Evolutionary conservation across 495 filamentous ascomycete species (phyloP).

Genomic region (Venustampulla echinocandica): DNA sequence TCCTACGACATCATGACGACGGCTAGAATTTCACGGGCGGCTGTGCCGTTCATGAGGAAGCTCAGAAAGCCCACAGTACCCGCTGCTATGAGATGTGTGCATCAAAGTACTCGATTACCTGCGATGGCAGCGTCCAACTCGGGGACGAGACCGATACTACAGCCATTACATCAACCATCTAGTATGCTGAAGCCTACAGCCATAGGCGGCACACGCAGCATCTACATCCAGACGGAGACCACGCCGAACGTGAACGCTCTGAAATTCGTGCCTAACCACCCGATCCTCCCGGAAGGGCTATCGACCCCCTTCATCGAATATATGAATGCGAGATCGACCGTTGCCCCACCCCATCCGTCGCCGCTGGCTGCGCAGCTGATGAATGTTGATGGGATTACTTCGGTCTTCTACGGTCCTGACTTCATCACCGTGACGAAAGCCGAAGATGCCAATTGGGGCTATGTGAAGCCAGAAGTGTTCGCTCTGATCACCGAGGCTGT

Average conservation of each 20-base stretch:
- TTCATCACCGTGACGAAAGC: constrained; percentile 96
- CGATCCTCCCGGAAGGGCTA: constrained; percentile 65
- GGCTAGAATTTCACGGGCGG: constrained; percentile 11
- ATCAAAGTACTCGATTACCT: constrained; percentile 29
- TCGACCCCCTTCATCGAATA: constrained; percentile 81
- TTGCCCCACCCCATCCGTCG: constrained; percentile 86
- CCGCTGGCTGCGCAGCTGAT: constrained; percentile 82
- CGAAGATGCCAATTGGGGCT: constrained; percentile 79
- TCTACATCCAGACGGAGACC: constrained; percentile 94
- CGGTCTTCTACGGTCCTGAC: constrained; percentile 90
- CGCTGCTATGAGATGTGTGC: constrained; percentile 15
- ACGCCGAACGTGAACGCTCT: constrained; percentile 89
- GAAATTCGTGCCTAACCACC: constrained; percentile 88
- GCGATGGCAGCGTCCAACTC: constrained; percentile 42
- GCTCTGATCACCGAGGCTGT: constrained; percentile 87
- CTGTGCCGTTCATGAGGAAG: constrained; percentile 12
- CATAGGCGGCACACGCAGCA: constrained; percentile 52
- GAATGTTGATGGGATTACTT: constrained; percentile 82
- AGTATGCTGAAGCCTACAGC: constrained; percentile 22
- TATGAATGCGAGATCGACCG: constrained; percentile 74
- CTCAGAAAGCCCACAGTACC: constrained; percentile 12
- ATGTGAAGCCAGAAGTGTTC: constrained; percentile 92
- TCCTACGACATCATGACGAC: constrained; percentile 13
- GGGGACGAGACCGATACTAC: constrained; percentile 38
- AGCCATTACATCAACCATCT: constrained; percentile 37